Percentiles rank a stretch among this genome's conserved stretches.
Conservation (phyloP, 495 filamentous ascomycete species). For the Penicillium egyptiacum region DNA sequence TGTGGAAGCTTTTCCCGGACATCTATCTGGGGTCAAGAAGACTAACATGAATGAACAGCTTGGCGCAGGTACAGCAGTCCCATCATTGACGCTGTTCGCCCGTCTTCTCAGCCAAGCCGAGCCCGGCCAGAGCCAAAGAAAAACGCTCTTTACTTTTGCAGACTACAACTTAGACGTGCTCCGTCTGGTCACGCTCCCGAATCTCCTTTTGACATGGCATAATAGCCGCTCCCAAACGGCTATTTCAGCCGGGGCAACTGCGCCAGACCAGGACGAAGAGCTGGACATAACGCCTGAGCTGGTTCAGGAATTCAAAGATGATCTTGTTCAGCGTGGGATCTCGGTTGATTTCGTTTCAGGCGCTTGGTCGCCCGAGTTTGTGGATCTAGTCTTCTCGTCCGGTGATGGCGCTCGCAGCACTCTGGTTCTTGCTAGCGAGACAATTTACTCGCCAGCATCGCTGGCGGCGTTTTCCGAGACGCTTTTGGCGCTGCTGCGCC, state of each 20-base stretch:
- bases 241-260: slow-evolving; percentile 10
- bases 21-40: background rate
- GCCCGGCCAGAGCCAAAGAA: slow-evolving; percentile 19
- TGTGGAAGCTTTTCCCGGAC: background rate
- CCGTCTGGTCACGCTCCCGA: slow-evolving; percentile 83
- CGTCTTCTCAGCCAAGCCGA: slow-evolving; percentile 53
- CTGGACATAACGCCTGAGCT: slow-evolving; percentile 71
- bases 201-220: slow-evolving; percentile 80
- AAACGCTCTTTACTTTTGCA: slow-evolving; percentile 67
- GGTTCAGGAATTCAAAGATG: slow-evolving; percentile 57
- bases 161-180: slow-evolving; percentile 91
- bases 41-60: slow-evolving; percentile 51
- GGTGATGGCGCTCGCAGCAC: slow-evolving; percentile 24
- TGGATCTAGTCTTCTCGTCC: slow-evolving; percentile 50
- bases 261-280: slow-evolving; percentile 55
- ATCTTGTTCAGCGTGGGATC: slow-evolving; percentile 57
- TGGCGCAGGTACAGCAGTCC: slow-evolving; percentile 87
- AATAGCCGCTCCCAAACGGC: slow-evolving; percentile 23
- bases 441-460: slow-evolving; percentile 85
- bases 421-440: slow-evolving; percentile 83
- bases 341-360: slow-evolving; percentile 76
- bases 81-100: slow-evolving; percentile 74
- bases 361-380: slow-evolving; percentile 72
- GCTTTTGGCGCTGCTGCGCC: slow-evolving; percentile 61
- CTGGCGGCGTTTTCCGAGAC: slow-evolving; percentile 72